A percentile compares a stretch with the other conserved stretches of the same genome.
phyloP scores from a whole-genome alignment of 2,329 filamentous ascomycete genomes.

The Nemania diffusa region DNA sequence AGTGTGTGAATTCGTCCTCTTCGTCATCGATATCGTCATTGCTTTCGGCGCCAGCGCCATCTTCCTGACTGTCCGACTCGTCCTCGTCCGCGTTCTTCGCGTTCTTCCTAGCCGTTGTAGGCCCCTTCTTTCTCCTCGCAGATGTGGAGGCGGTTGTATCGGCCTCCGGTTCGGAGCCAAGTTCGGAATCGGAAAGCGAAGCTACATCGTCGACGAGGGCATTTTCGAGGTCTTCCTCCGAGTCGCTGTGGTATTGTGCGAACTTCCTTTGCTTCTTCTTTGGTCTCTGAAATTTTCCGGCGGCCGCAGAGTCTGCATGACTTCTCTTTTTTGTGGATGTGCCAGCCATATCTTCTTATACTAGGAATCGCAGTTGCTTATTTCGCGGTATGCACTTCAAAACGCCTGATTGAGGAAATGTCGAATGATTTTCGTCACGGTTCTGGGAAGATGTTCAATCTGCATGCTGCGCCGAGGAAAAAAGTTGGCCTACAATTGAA shows the following conservation, averaged over 20 bases:
- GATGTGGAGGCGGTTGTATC: slow-evolving; percentile 27
- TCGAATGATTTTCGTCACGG: too few relatives aligned
- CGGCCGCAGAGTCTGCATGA: slow-evolving; percentile 45
- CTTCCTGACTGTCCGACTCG: slow-evolving; percentile 40
- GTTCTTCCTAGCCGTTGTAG: background rate
- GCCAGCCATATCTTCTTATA: slow-evolving; percentile 39
- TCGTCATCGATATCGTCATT: slow-evolving; percentile 42
- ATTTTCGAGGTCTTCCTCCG: slow-evolving; percentile 68
- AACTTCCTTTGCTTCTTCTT: slow-evolving; percentile 63
- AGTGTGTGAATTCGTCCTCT: slow-evolving; percentile 43
- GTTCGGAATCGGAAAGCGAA: slow-evolving; percentile 44
- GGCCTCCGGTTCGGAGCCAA: slow-evolving; percentile 52
- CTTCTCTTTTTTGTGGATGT: slow-evolving; percentile 46
- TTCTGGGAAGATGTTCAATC: background rate
- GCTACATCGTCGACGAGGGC: slow-evolving; percentile 62
- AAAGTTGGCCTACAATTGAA: slow-evolving; percentile 27
- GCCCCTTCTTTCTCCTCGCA: slow-evolving; percentile 38
- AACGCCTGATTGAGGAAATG: background rate
- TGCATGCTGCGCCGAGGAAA: slow-evolving; percentile 9
- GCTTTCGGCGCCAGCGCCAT: slow-evolving; percentile 35
- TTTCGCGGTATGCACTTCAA: background rate
- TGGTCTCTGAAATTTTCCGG: slow-evolving; percentile 52
- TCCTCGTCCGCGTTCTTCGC: slow-evolving; percentile 36
- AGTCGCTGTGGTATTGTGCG: slow-evolving; percentile 63
- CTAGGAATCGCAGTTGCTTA: background rate